phyloP scores from a whole-genome alignment of 2,329 filamentous ascomycete genomes.

The Trichoderma polysporum region DNA sequence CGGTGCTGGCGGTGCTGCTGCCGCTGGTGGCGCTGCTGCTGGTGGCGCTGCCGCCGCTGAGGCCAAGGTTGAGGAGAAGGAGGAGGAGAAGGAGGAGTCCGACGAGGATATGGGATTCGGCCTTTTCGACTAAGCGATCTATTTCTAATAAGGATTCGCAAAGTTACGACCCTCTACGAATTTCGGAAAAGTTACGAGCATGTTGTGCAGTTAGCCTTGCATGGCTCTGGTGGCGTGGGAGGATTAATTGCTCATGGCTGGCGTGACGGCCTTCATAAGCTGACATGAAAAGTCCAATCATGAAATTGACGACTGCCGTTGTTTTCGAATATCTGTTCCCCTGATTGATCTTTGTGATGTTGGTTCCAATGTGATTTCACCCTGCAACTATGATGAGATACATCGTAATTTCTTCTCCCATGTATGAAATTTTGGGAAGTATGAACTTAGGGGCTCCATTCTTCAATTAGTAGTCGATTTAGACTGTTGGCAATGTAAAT shows the following conservation, averaged over 20 bases:
- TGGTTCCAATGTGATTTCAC: not conserved
- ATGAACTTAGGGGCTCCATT: not conserved
- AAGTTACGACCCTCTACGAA: slow-evolving; percentile 35
- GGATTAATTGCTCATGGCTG: slow-evolving; percentile 35
- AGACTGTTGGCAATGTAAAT: too few relatives aligned
- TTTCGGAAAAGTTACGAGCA: slow-evolving; percentile 36
- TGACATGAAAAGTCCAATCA: slow-evolving; percentile 31
- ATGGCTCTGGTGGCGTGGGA: slow-evolving; percentile 33
- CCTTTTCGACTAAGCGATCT: slow-evolving; percentile 67
- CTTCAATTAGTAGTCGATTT: not conserved
- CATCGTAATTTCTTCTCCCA: not conserved
- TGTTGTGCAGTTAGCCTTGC: slow-evolving; percentile 35
- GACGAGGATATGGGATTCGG: slow-evolving; percentile 77
- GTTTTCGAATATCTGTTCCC: slow-evolving; percentile 23
- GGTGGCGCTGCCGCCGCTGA: slow-evolving; percentile 65
- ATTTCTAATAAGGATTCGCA: slow-evolving; percentile 28
- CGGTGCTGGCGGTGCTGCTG: slow-evolving; percentile 64
- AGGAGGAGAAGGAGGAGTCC: slow-evolving; percentile 59
- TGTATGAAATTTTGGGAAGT: not conserved
- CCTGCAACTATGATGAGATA: too few relatives aligned
- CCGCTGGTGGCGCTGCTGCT: slow-evolving; percentile 65
- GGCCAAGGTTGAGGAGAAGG: slow-evolving; percentile 87
- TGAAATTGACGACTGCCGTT: slow-evolving; percentile 32
- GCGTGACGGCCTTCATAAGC: slow-evolving; percentile 31
- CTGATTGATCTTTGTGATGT: not conserved